Conservation (phyloP, 805 yeast species). For the Saccharomycopsis schoenii region DNA sequence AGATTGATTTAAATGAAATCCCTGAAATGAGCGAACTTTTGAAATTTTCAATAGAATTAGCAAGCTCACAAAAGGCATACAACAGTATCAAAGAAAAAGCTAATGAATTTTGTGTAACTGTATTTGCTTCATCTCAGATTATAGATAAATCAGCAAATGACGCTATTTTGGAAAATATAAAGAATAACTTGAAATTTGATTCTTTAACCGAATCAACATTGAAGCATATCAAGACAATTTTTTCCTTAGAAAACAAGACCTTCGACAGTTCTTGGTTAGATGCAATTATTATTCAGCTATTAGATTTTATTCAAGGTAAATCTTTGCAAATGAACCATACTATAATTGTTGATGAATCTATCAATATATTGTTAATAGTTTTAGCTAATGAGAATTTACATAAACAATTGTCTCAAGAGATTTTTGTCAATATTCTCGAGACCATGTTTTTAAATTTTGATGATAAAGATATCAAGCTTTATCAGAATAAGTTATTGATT, state of each 20-base stretch:
- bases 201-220: slow-evolving; percentile 10
- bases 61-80: slow-evolving; percentile 8
- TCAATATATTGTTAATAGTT: neutral
- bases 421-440: slow-evolving; percentile 5
- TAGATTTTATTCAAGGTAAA: slow-evolving; percentile 1
- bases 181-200: slow-evolving; percentile 8
- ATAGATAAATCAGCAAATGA: neutral
- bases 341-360: neutral
- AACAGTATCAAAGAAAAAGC: slow-evolving; percentile 15
- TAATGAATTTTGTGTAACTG: slow-evolving; percentile 1
- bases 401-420: neutral
- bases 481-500: slow-evolving; percentile 9
- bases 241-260: neutral
- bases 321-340: neutral
- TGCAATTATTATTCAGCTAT: slow-evolving; percentile 1
- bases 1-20: neutral
- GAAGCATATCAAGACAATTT: neutral
- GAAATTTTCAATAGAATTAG: slow-evolving; percentile 1
- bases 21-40: slow-evolving; percentile 2
- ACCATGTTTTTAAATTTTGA: neutral
- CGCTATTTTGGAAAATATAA: slow-evolving; percentile 1
- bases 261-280: neutral
- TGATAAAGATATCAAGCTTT: neutral
- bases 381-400: neutral
- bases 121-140: slow-evolving; percentile 1